Evolutionary conservation across 2,329 filamentous ascomycete species (phyloP), one percentile per base, ranked within the genome.

Genomic region (Aaosphaeria arxii): DNA sequence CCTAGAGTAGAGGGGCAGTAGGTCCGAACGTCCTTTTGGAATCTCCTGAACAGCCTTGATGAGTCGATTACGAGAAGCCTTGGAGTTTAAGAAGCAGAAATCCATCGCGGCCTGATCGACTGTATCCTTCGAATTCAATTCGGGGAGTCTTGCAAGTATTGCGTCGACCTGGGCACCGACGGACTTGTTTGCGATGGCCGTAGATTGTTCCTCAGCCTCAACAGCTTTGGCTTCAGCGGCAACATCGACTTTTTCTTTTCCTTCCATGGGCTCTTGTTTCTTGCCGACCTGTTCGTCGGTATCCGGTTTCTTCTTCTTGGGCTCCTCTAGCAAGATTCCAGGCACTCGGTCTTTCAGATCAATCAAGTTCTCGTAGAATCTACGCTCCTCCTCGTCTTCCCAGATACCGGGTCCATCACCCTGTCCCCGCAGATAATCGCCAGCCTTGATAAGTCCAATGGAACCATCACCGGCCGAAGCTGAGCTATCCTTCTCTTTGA

Each of bases 41-140:
- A 97, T 87, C 56, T 99, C 94, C 42, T 95, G 92, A 41, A 99
- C 77, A 30, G 91, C 89, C 71, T 96, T 97, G 66, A 97, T 81
- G 2, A 99, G 80, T 43, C 94, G 84, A 68, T 99, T 99, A 31
- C 95, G 85, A 0, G 95, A 99, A 7, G 94, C 94, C 66, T 99
- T 99, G 1, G 94, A 99, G 69, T 99, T 99, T 50, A 99, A 78
- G 63, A 96, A 99, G 73, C 94, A 97, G 66, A 99, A 99, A 63
- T 97, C 92, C 52, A 96, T 87, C 6, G 95, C 94, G 42, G 89
- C 85, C 67, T 96, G 87, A 64, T 99, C 94, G 46, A 96, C 89
- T 44, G 85, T 78, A 44, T 99, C 95, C 65, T 96, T 97, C 63
- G 83, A 92, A 35, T 89, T 92, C 45, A 99, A 76, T 52, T 97